These are phyloP conservation scores for Pistacia integerrima DNA, from an alignment of 345 rosid species.

Conservation along the genomic window DNA sequence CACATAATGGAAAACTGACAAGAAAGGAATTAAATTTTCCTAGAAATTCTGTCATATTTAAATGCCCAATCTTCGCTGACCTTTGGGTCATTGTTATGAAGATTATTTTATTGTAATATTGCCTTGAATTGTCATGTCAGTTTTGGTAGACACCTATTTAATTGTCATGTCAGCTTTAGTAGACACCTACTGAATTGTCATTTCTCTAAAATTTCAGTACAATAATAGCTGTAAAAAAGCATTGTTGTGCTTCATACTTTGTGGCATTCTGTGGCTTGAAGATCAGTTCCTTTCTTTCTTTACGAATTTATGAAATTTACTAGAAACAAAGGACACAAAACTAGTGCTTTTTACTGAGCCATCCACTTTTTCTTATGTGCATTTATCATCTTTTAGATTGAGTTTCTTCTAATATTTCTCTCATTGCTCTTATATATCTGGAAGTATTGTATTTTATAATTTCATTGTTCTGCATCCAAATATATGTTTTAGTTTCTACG, in stretches of 20 bases:
- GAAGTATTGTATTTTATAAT: slow-evolving; percentile 1
- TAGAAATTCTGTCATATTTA: not conserved
- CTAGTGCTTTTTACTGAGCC: too few species aligned
- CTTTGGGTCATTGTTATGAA: not conserved
- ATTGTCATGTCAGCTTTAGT: not conserved
- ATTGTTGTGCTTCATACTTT: not conserved
- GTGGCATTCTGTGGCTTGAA: not conserved
- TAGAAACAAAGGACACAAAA: too few species aligned
- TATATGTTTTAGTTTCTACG: not conserved
- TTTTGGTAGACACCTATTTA: too few species aligned
- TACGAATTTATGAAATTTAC: too few species aligned
- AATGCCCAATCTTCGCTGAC: not conserved
- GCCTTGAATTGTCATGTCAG: not conserved
- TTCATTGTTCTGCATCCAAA: not conserved
- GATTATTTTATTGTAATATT: not conserved
- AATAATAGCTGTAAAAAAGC: not conserved
- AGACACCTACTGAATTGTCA: not conserved
- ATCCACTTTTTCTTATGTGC: too few species aligned
- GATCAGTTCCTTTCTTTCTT: not conserved
- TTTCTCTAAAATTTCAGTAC: not conserved
- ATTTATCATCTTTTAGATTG: too few species aligned
- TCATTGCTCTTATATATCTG: slow-evolving; percentile 3
- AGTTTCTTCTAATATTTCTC: too few species aligned
- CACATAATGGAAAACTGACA: not conserved
- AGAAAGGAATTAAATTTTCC: not conserved